phyloP scores from a whole-genome alignment of 208 protist genomes.

The Trypanosomatidae sp. region DNA sequence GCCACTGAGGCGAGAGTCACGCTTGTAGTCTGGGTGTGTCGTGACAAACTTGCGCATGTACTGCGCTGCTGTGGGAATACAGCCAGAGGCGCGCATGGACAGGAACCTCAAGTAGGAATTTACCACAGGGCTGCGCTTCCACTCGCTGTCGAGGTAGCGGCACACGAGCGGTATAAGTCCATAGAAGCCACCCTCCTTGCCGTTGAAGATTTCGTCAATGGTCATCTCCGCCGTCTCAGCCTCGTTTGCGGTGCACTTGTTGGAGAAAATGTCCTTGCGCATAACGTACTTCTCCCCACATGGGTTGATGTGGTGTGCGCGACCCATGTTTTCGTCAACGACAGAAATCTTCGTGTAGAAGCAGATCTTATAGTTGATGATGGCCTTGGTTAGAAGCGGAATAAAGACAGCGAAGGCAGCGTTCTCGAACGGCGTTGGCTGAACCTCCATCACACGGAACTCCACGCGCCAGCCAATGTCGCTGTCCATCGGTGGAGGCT shows the following conservation, averaged over 20 bases:
- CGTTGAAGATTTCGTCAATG: constrained; percentile 97
- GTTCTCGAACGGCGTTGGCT: constrained; percentile 99
- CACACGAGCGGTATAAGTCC: constrained; percentile 94
- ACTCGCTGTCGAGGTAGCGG: constrained; percentile 85
- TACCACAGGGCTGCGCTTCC: constrained; percentile 55
- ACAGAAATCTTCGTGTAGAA: constrained; percentile 97
- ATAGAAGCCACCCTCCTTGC: constrained; percentile 78
- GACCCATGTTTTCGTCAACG: constrained; percentile 98
- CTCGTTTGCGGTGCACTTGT: constrained; percentile 36
- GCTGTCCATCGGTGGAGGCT: constrained; percentile 88
- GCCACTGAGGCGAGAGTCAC: constrained; percentile 94
- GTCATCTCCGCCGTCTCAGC: constrained; percentile 83
- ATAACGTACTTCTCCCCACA: constrained; percentile 93
- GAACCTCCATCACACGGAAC: constrained; percentile 96
- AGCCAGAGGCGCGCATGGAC: constrained; percentile 91
- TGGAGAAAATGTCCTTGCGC: constrained; percentile 89
- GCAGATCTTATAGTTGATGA: constrained; percentile 94
- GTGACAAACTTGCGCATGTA: constrained; percentile 95
- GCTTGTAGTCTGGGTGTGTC: constrained; percentile 93
- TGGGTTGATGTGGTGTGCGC: constrained; percentile 91
- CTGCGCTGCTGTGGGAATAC: constrained; percentile 92
- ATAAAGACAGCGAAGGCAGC: constrained; percentile 97
- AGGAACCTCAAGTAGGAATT: constrained; percentile 93
- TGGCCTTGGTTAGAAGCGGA: constrained; percentile 93
- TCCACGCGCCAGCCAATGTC: constrained; percentile 97